phyloP scores from a whole-genome alignment of 2,329 filamentous ascomycete genomes.

The Helicocarpus griseus region DNA sequence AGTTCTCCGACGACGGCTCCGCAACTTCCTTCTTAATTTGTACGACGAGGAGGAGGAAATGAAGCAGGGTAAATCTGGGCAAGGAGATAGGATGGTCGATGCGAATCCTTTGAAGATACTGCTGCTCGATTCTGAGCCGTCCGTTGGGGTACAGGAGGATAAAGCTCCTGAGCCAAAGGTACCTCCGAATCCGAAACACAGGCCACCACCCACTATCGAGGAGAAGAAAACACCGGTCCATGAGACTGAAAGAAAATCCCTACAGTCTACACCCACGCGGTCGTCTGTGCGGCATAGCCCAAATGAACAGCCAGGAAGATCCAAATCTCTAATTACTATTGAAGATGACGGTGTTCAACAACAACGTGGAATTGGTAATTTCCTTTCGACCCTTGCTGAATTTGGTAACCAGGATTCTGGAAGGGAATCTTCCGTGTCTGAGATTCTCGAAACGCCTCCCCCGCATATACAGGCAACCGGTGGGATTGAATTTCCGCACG shows the following conservation, averaged over 20 bases:
- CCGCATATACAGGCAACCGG: not conserved
- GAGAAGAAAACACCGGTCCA: not conserved
- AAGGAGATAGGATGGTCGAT: slow-evolving; percentile 7
- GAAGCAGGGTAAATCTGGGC: not conserved
- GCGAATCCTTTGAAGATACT: slow-evolving; percentile 10
- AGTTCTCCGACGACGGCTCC: slow-evolving; percentile 55
- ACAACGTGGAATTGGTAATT: not conserved
- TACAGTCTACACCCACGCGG: not conserved
- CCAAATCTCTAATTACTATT: not conserved
- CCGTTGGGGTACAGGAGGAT: no score
- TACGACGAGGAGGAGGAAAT: slow-evolving; percentile 47
- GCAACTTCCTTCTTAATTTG: slow-evolving; percentile 55
- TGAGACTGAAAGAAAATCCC: not conserved
- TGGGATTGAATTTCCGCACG: not conserved
- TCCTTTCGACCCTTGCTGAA: not conserved
- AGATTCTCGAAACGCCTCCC: not conserved
- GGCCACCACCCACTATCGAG: not conserved
- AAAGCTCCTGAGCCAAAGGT: not conserved
- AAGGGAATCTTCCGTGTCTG: not conserved
- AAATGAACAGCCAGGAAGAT: not conserved
- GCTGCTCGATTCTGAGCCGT: slow-evolving; percentile 1
- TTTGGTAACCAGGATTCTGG: not conserved
- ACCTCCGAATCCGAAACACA: not conserved
- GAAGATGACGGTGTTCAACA: not conserved
- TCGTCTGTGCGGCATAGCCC: not conserved